phyloP scores from a whole-genome alignment of 495 filamentous ascomycete genomes.

The Penicillium longicatenatum region DNA sequence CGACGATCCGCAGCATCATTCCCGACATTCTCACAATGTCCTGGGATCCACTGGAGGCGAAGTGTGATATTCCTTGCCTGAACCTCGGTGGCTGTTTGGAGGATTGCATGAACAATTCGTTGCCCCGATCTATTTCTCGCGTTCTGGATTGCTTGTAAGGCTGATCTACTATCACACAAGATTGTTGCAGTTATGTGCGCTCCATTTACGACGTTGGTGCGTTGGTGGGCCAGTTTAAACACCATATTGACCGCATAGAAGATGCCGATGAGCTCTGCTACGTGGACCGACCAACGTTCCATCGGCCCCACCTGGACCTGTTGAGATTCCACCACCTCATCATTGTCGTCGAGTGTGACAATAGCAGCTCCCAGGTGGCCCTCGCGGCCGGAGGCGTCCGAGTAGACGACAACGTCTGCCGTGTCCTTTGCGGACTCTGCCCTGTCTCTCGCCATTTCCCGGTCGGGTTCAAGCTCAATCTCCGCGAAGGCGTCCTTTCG shows the following conservation, averaged over 20 bases:
- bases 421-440: slow-evolving; percentile 4
- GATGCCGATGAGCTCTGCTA: slow-evolving; percentile 25
- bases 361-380: slow-evolving; percentile 18
- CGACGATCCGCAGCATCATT: slow-evolving; percentile 18
- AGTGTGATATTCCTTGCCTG: slow-evolving; percentile 10
- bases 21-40: slow-evolving; percentile 11
- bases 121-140: slow-evolving; percentile 23
- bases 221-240: slow-evolving; percentile 12
- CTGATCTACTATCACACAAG: slow-evolving; percentile 19
- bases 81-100: slow-evolving; percentile 18
- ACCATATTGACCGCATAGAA: slow-evolving; percentile 23
- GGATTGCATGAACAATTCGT: slow-evolving; percentile 23
- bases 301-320: slow-evolving; percentile 25
- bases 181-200: slow-evolving; percentile 13
- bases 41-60: slow-evolving; percentile 24
- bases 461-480: slow-evolving; percentile 23
- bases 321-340: slow-evolving; percentile 13
- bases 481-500: slow-evolving; percentile 19
- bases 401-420: slow-evolving; percentile 22
- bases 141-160: slow-evolving; percentile 20
- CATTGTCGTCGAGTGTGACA: slow-evolving; percentile 10
- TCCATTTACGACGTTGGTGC: neutral
- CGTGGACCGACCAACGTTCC: slow-evolving; percentile 26
- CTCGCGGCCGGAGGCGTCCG: slow-evolving; percentile 23
- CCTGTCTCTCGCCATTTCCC: slow-evolving; percentile 21